Base-by-base conservation (phyloP, 2,329 filamentous ascomycete species). In the Fusarium sp. region DNA sequence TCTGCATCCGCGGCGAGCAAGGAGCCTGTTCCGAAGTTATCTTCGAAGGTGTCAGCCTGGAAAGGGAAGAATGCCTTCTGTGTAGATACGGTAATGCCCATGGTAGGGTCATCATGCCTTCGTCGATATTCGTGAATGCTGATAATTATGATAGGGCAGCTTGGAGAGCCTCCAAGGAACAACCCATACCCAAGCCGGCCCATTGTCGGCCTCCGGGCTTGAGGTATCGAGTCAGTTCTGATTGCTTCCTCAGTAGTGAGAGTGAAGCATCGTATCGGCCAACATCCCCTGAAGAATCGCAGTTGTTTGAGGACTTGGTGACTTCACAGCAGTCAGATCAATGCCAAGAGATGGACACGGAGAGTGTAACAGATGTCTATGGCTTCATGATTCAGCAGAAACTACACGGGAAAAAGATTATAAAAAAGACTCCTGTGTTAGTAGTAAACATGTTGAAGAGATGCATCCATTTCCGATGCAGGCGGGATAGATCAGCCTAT, bases 1-100 rank as follows among this genome's bases (percentile, higher is more conserved):
- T 49, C 41, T 72, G 70, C 41, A 58, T 70, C 41, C 69, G 67
- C 6, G 66, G 63, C 24, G 58, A 63, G 34, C 24, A 60, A 44
- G 60, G 62, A 49, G 32, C 22, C n/a, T 72, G 70, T 9, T 60
- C 67, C 16, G 62, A 71, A 22, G 51, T 34, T 10, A 44, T 67
- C 27, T 56, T 69, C 38, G 51, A 71, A 25, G 69, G 69, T 5
- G 62, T 72, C 24, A 58, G 47, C 22, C 49, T 40, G 8, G 45
- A 62, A 25, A 60, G 69, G 20, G 43, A 57, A 43, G 43, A 60
- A 40, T 72, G 69, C 12, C 47, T 40, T 16, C 30, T 54, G 13
- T 72, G 69, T 41, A 62, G 34, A 20, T 51, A 60, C 27, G 55
- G 46, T 12, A 51, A 27, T 15, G n/a, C 22, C 6, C 57, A 62